phyloP scores from a whole-genome alignment of 495 filamentous ascomycete species.

The Beverwykella pulmonaria region DNA sequence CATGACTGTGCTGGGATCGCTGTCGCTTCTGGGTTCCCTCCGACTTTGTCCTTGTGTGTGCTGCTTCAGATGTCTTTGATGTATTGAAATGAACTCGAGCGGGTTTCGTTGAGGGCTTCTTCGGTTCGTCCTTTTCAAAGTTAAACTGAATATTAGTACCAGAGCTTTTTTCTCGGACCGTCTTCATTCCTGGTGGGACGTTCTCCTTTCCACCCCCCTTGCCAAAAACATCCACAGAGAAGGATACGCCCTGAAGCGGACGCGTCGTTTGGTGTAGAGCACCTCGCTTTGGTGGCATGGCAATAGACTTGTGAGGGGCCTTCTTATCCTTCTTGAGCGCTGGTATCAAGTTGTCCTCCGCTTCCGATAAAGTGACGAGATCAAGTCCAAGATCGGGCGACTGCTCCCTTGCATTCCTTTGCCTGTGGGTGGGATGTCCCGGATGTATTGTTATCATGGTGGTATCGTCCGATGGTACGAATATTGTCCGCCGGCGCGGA shows the following conservation, averaged over 20 bases:
- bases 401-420: slow-evolving; percentile 15
- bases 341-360: slow-evolving; percentile 34
- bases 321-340: slow-evolving; percentile 36
- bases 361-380: slow-evolving; percentile 41
- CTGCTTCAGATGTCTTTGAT: slow-evolving; percentile 10
- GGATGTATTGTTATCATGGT: slow-evolving; percentile 50
- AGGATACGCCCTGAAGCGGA: slow-evolving; percentile 25
- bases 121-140: slow-evolving; percentile 15
- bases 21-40: slow-evolving; percentile 27
- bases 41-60: slow-evolving; percentile 19
- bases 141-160: slow-evolving; percentile 17
- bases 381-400: slow-evolving; percentile 39
- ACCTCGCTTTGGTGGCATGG: slow-evolving; percentile 43
- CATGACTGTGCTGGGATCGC: slow-evolving; percentile 29
- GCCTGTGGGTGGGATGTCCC: slow-evolving; percentile 38
- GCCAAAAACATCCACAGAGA: slow-evolving; percentile 40
- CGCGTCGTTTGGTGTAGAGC: slow-evolving; percentile 40
- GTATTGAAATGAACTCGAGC: slow-evolving; percentile 32
- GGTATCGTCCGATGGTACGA: slow-evolving; percentile 50
- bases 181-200: slow-evolving; percentile 42
- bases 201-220: slow-evolving; percentile 50
- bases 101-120: slow-evolving; percentile 24
- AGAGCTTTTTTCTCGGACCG: slow-evolving; percentile 2
- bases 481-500: slow-evolving; percentile 49
- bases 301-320: slow-evolving; percentile 42